These are phyloP conservation scores for Flueggea neowawraea DNA, from an alignment of 441 rosid genomes.

Conservation along the genomic window DNA sequence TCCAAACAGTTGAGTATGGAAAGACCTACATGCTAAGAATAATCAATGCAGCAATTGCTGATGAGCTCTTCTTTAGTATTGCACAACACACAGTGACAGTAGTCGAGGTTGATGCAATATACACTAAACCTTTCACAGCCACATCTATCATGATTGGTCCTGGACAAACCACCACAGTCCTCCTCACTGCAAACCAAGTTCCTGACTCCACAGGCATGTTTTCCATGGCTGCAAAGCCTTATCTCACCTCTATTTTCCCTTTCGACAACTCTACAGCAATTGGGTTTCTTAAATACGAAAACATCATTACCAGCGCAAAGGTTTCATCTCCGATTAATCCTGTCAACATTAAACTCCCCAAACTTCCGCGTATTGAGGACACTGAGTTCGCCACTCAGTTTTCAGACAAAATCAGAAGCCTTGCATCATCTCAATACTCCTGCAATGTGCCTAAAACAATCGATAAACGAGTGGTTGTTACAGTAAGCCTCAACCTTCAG, in stretches of 20 bases:
- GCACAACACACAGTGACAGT: slow-evolving; percentile 46
- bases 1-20: slow-evolving; percentile 40
- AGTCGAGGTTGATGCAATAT: slow-evolving; percentile 51
- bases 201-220: slow-evolving; percentile 31
- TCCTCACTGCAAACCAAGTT: slow-evolving; percentile 34
- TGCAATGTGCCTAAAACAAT: slow-evolving; percentile 47
- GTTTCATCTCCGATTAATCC: not conserved
- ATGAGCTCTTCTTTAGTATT: slow-evolving; percentile 54
- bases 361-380: slow-evolving; percentile 40
- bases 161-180: slow-evolving; percentile 57
- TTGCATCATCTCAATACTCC: slow-evolving; percentile 41
- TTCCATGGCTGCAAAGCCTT: slow-evolving; percentile 47
- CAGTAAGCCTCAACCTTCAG: slow-evolving; percentile 50
- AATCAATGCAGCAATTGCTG: slow-evolving; percentile 52
- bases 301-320: slow-evolving; percentile 6
- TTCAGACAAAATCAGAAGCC: slow-evolving; percentile 31
- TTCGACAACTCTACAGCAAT: slow-evolving; percentile 50
- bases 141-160: slow-evolving; percentile 51
- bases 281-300: slow-evolving; percentile 40
- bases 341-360: not conserved
- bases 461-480: slow-evolving; percentile 37
- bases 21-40: slow-evolving; percentile 54
- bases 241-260: slow-evolving; percentile 44
- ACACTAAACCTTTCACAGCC: slow-evolving; percentile 50
- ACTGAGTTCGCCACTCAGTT: slow-evolving; percentile 40